Evolutionary conservation across 2,329 filamentous ascomycete species (phyloP), one percentile per base, ranked within the genome.

Genomic region (Pestalotiopsis fici): DNA sequence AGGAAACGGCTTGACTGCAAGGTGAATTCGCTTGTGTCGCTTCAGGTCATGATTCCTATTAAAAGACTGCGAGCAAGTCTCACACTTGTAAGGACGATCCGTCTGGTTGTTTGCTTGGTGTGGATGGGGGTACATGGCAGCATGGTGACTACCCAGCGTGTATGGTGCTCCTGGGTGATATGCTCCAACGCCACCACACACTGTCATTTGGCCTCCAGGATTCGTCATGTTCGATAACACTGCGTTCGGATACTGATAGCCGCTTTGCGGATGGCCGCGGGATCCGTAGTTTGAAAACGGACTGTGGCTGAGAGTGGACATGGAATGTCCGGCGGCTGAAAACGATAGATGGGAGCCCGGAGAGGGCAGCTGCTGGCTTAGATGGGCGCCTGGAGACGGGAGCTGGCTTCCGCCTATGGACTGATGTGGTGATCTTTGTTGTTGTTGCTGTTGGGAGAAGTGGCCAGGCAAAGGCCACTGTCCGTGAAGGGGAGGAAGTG

Each of bases 31-130:
- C 84, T 97, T 97, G 79, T 99, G 96, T 64, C 96, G 88, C 82
- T 99, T 99, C 73, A 98, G 80, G 76, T 98, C 96, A 76, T 98
- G 96, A 71, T 98, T 98, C 4, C 96, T 87, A 79, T 97, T 98
- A 83, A 99, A 99, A 47, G 93, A 95, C 78, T 97, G 94, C 0
- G 93, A 89, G 76, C 96, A 99, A 76, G 93, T 88, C 73, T 98
- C 94, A 78, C 96, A 99, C 80, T 95, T 95, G 84, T 97, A 98
- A 0, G 96, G 96, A 4, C 95, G 89, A 73, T 98, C 95, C 66
- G 92, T 91, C 31, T 82, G 81, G 6, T 78, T 72, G 23, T 74
- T 72, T 18, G 86, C 84, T 67, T 87, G 87, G 11, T 35, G 31
- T 35, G 83, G 81, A 15, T 83, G 82, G 23, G 80, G 78, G 68